Conservation (phyloP, 495 filamentous ascomycete species). For the Penicillium paradoxum region DNA sequence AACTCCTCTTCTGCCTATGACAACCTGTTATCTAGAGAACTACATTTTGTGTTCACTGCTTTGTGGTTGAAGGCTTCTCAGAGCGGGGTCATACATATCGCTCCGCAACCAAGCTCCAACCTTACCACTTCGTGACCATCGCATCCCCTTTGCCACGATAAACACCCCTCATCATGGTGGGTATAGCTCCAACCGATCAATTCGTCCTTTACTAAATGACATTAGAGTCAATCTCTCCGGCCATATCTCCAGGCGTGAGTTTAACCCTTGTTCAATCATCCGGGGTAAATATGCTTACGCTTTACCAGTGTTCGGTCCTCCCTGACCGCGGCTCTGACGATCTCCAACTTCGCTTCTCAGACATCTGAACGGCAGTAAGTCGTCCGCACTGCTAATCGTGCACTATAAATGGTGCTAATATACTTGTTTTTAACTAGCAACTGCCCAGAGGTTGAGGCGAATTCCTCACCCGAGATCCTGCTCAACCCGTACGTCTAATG, state of each 20-base stretch:
- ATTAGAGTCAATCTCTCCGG: conserved; percentile 91
- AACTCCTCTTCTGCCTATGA: conserved; percentile 9
- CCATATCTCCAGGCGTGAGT: conserved; percentile 72
- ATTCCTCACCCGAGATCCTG: conserved; percentile 78
- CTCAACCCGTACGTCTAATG: conserved; percentile 67
- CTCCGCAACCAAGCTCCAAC: neutral
- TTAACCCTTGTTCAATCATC: neutral
- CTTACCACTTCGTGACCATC: neutral
- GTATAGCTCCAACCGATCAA: neutral
- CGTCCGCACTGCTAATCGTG: neutral
- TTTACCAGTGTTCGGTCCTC: conserved; percentile 70
- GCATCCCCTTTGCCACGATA: neutral
- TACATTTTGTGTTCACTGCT: neutral
- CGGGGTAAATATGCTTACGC: neutral
- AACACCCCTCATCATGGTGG: conserved; percentile 17
- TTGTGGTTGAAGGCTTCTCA: neutral
- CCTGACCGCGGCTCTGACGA: conserved; percentile 86
- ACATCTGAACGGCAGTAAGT: conserved; percentile 69
- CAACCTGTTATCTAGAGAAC: conserved; percentile 3
- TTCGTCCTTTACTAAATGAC: conserved; percentile 5
- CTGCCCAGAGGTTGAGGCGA: conserved; percentile 92
- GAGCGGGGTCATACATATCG: neutral
- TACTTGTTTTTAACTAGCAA: conserved; percentile 42
- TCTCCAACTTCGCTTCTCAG: conserved; percentile 97
- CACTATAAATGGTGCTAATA: neutral